Percentiles rank a stretch among this genome's conserved stretches.
phyloP scores from a whole-genome alignment of 75 land plant species.

The Cunninghamia lanceolata region DNA sequence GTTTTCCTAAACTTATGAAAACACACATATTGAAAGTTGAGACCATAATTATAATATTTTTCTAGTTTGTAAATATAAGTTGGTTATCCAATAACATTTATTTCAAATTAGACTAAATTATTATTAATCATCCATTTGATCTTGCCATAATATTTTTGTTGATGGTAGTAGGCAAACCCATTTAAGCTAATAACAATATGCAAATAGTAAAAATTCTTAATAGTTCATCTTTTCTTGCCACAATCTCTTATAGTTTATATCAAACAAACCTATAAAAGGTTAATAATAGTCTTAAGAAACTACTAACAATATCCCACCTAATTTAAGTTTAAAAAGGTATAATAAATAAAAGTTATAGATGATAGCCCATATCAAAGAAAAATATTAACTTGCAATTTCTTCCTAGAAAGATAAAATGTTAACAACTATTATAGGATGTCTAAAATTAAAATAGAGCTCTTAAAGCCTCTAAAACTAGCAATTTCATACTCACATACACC shows the following conservation, averaged over 20 bases:
- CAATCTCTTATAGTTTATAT: no score
- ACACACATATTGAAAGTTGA: not conserved
- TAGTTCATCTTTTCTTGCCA: no score
- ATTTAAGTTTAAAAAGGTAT: not conserved
- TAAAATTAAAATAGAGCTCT: not conserved
- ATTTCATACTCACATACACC: not conserved
- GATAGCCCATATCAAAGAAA: not conserved
- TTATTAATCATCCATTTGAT: not conserved
- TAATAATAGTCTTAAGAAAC: no score
- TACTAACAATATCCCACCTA: not conserved
- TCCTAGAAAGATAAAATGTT: not conserved
- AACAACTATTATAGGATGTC: not conserved
- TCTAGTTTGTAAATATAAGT: not conserved
- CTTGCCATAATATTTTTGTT: not conserved
- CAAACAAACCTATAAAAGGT: no score
- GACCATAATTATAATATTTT: not conserved
- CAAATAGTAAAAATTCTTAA: not conserved
- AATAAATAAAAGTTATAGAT: not conserved
- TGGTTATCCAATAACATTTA: not conserved
- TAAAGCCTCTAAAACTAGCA: not conserved
- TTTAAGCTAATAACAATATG: not conserved
- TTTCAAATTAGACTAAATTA: not conserved
- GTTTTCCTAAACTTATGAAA: constrained; percentile 1
- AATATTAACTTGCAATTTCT: not conserved
- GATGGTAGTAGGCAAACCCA: constrained; percentile 1